phyloP scores from a whole-genome alignment of 495 filamentous ascomycete species.

The Aspergillus incahuasiensis region DNA sequence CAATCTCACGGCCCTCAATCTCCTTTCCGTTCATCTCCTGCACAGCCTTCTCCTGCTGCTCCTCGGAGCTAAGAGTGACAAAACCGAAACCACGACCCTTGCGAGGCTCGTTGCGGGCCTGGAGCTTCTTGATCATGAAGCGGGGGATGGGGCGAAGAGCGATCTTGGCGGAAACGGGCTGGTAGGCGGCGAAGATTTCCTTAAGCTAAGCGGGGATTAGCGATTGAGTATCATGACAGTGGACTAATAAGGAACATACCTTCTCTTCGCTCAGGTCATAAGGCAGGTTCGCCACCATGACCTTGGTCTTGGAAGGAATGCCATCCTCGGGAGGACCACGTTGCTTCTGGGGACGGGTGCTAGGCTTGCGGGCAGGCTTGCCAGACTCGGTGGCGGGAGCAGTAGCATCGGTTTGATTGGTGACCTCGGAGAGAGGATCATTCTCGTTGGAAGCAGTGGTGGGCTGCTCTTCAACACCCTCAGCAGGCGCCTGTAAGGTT shows the following conservation, averaged over 20 bases:
- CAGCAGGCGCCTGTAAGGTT: constrained; percentile 12
- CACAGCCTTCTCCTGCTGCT: constrained; percentile 94
- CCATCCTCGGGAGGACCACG: constrained; percentile 96
- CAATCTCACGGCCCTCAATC: constrained; percentile 96
- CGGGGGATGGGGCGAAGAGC: constrained; percentile 96
- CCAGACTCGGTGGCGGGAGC: constrained; percentile 55
- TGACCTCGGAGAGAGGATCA: constrained; percentile 42
- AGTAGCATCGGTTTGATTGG: constrained; percentile 49
- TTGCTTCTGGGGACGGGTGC: constrained; percentile 54
- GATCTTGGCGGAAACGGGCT: constrained; percentile 92
- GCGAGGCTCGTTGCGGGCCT: constrained; percentile 93
- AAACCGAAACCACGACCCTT: constrained; percentile 99
- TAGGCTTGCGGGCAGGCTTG: constrained; percentile 52
- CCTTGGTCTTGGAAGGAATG: constrained; percentile 97
- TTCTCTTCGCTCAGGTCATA: constrained; percentile 98
- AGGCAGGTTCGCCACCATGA: constrained; percentile 98
- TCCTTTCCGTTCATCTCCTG: constrained; percentile 98
- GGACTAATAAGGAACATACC: constrained; percentile 45
- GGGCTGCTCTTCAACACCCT: constrained; percentile 19
- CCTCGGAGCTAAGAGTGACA: constrained; percentile 91
- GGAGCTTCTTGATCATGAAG: constrained; percentile 99
- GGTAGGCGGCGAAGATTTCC: constrained; percentile 87
- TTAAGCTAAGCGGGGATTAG: constrained; percentile 69
- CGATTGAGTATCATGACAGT: constrained; percentile 1
- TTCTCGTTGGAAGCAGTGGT: constrained; percentile 21